Evolutionary conservation across 164 flowering plant genomes (phyloP).

Genomic region (Stephania yunnanensis): DNA sequence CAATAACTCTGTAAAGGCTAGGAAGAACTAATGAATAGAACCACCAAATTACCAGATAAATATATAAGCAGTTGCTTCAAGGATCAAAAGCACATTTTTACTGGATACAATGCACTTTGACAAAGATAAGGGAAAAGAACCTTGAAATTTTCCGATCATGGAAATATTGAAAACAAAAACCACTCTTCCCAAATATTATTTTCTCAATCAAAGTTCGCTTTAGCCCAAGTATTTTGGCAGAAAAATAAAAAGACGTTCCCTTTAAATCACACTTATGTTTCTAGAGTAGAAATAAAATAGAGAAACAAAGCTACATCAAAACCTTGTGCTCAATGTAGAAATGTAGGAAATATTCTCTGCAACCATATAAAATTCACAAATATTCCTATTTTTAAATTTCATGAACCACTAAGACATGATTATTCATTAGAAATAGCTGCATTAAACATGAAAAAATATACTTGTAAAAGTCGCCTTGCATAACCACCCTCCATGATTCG

Average conservation of each 20-base stretch:
- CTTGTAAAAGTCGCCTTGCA: slow-evolving; percentile 89
- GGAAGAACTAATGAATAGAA: background rate
- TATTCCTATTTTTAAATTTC: background rate
- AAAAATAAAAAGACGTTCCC: too few relatives aligned
- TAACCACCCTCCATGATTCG: slow-evolving; percentile 99
- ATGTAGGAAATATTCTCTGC: too few relatives aligned
- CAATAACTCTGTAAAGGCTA: background rate
- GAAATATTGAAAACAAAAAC: background rate
- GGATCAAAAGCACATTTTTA: background rate
- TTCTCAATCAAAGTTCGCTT: background rate
- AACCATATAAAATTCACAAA: too few relatives aligned
- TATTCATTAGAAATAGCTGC: background rate
- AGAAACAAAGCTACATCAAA: background rate
- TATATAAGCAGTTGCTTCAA: background rate
- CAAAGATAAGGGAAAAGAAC: background rate
- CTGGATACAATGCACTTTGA: background rate
- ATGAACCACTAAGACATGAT: background rate
- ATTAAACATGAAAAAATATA: slow-evolving; percentile 15
- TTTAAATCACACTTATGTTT: background rate
- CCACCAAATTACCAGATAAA: background rate
- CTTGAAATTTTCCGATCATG: background rate
- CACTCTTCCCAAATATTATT: background rate
- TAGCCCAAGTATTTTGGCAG: too few relatives aligned
- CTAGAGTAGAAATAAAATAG: background rate
- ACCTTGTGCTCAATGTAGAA: too few relatives aligned